Base-by-base conservation (phyloP, 192 early-diverging fungal species). In the Coemansia sp. region DNA sequence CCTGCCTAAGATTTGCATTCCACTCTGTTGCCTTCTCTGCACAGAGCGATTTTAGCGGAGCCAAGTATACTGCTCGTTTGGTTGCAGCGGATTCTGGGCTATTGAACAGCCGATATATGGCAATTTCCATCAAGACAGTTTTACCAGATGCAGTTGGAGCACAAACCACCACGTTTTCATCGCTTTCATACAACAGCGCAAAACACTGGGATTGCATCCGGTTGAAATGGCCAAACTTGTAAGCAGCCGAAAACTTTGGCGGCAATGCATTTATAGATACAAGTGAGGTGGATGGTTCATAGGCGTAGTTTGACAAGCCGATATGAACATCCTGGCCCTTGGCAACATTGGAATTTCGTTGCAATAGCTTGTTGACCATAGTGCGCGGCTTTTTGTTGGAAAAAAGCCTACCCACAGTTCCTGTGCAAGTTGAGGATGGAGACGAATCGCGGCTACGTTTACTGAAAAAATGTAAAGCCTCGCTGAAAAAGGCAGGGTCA, bases 81-180 rank as follows among this genome's bases (percentile, higher is more conserved):
- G 33, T 30, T 38, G 42, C 16, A 2, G n/a, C 15, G 15, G 40
- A 15, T 8, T 2, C 1, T 9, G 14, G 1, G 37, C n/a, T 2
- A 12, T 15, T 10, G 38, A 72, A 60, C 36, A 68, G 51, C 28
- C 52, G 42, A 19, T 53, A 48, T 5, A 74, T 59, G 6, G 68
- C 83, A 12, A 89, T 56, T 53, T 87, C 85, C 75, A 87, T 69
- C 19, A 88, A 53, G 3, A 65, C 68, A 2, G 87, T 87, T 41
- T 89, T 89, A 0, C 87, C 87, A 0, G 84, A 85, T 3, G 84
- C 84, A 0, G 87, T 89, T 0, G 87, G 87, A 13, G 85, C 82
- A 57, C 69, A 51, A 47, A 70, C 51, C 3, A 70, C 61, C 49
- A 75, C 20, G 36, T 65, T 62, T 11, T n/a, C 6, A 16, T 53